A percentile compares a stretch with the other conserved stretches of the same genome.
These are phyloP conservation scores for Coffea eugenioides DNA, from an alignment of 257 asterid genomes.

Conservation along the genomic window DNA sequence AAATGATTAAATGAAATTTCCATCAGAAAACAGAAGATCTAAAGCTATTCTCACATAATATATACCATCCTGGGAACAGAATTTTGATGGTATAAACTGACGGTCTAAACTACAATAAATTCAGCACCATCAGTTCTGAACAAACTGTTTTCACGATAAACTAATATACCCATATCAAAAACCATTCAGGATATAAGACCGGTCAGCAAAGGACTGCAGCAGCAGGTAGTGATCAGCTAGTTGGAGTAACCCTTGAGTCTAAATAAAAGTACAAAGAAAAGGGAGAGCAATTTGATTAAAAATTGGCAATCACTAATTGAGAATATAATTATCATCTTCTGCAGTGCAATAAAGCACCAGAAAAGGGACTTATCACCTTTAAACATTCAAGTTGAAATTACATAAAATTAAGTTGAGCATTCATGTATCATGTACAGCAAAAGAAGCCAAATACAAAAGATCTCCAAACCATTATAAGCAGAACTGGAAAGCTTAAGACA, in stretches of 20 bases:
- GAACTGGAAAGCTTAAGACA: neutral
- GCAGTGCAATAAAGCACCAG: neutral
- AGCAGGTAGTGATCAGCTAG: neutral
- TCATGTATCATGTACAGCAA: neutral
- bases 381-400: neutral
- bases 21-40: neutral
- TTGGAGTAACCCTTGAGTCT: neutral
- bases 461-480: neutral
- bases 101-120: neutral
- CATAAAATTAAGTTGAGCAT: neutral
- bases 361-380: neutral
- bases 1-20: neutral
- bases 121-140: neutral
- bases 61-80: neutral
- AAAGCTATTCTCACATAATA: neutral
- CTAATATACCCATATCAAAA: neutral
- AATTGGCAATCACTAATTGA: neutral
- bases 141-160: neutral
- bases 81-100: neutral
- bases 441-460: neutral
- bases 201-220: neutral
- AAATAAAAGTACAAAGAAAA: neutral
- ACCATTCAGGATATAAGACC: neutral
- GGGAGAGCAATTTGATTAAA: neutral
- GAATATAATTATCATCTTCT: neutral